These are phyloP conservation scores for Obelidium mucronatum DNA, from an alignment of 192 early-diverging fungal species.

Conservation along the genomic window DNA sequence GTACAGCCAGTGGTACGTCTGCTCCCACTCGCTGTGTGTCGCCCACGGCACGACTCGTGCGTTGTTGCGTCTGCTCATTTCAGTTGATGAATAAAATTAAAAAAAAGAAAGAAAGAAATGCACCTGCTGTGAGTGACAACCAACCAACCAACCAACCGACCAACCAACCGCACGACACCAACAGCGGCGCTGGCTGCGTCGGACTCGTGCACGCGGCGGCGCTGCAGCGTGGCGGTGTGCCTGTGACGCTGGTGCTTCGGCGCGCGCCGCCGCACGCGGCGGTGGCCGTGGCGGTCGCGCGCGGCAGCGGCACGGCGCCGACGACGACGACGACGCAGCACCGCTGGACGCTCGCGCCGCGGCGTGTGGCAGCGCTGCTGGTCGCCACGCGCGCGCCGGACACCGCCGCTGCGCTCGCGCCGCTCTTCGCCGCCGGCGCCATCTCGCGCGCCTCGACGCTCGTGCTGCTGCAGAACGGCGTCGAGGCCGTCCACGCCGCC, in stretches of 20 bases:
- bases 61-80: neutral
- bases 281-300: neutral
- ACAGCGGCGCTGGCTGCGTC: constrained; percentile 22
- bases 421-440: neutral
- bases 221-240: neutral
- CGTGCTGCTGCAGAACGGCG: constrained; percentile 33
- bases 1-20: constrained; percentile 65
- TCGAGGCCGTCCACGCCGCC: neutral
- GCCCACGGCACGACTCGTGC: constrained; percentile 71
- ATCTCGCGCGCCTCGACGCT: neutral
- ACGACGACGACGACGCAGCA: neutral
- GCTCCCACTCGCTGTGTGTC: constrained; percentile 60
- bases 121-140: neutral
- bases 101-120: neutral
- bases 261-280: neutral
- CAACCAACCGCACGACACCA: too few species aligned
- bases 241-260: constrained; percentile 8
- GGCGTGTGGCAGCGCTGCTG: neutral
- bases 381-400: constrained; percentile 18
- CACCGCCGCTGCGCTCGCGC: constrained; percentile 3
- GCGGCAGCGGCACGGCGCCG: neutral
- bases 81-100: neutral
- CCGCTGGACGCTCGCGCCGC: neutral
- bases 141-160: too few species aligned
- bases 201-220: constrained; percentile 10